Evolutionary conservation across 257 asterid genomes (phyloP), one percentile per base, ranked within the genome.

Genomic region (Gentiana straminea): DNA sequence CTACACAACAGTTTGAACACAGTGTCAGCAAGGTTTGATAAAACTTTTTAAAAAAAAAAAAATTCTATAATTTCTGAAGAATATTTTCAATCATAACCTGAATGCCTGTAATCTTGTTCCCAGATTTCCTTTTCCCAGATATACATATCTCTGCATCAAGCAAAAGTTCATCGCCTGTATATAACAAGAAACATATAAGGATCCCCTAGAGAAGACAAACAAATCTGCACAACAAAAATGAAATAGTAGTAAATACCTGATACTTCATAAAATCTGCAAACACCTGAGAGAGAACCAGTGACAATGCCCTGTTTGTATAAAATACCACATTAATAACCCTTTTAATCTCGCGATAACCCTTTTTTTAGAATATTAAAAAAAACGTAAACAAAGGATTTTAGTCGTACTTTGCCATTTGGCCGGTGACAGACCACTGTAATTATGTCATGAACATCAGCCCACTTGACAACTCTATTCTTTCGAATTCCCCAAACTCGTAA

Each of bases 101-200:
- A 83, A 89, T 81, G 79, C 98, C 85, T 4, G 91, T 90, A n/a
- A 90, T 81, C 73, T 71, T 82, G 69, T 61, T 82, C 63, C 81
- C 67, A 13, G 82, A 80, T 64, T 74, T 86, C 70, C 69, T 89
- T 63, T 68, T 77, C 11, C 90, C 81, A 37, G 54, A 63, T 62
- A 86, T 62, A 47, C 77, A 73, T 56, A 84, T 66, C 67, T 79
- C 82, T 4, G 84, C 80, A 51, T 68, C 75, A 57, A 79, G 64
- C 48, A 62, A 48, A 58, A 77, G 66, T 63, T 76, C 84, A 1
- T 53, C 65, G n/a, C 74, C 91, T 81, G 75, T 38, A 63, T 39
- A 35, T 39, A 35, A 44, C 39, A 59, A 35, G 35, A 49, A 55
- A 58, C 36, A 32, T 47, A 51, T 73, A 52, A 73, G 47, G 33